A percentile compares a stretch with the other conserved stretches of the same genome.
phyloP scores from a whole-genome alignment of 345 rosid genomes.

The Stellera chamaejasme region DNA sequence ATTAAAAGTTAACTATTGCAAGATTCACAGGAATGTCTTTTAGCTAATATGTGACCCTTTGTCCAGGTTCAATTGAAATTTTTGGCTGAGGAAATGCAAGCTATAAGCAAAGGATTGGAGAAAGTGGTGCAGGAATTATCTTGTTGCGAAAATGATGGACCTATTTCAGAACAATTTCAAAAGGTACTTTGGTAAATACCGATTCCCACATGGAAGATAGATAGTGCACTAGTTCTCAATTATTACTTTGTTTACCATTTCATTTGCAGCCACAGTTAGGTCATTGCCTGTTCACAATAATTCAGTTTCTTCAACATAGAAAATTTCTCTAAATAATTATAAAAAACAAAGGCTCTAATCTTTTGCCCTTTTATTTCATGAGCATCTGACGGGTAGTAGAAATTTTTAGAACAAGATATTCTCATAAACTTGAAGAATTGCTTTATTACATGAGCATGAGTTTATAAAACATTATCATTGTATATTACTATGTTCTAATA shows the following conservation, averaged over 20 bases:
- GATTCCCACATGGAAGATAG: background rate
- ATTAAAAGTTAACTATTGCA: background rate
- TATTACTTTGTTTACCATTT: too few relatives aligned
- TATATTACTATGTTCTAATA: background rate
- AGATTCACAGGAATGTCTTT: background rate
- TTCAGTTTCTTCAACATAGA: too few relatives aligned
- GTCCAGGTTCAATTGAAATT: constrained; percentile 80
- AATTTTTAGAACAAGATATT: too few relatives aligned
- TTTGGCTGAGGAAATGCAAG: constrained; percentile 99
- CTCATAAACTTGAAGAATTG: too few relatives aligned
- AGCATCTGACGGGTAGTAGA: too few relatives aligned
- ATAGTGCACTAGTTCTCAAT: too few relatives aligned
- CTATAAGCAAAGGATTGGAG: constrained; percentile 90
- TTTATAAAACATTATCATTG: background rate
- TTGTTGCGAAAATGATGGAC: constrained; percentile 79
- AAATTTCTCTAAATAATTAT: too few relatives aligned
- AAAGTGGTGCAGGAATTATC: constrained; percentile 83
- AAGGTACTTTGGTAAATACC: constrained; percentile 32
- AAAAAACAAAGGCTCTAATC: too few relatives aligned
- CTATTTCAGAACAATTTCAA: constrained; percentile 55
- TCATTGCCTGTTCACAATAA: too few relatives aligned
- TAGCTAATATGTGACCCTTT: constrained; percentile 15
- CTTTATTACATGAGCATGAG: too few relatives aligned
- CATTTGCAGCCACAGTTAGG: too few relatives aligned
- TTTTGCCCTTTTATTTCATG: too few relatives aligned